Conservation (phyloP, 495 filamentous ascomycete species). For the Talaromyces trachyspermus region DNA sequence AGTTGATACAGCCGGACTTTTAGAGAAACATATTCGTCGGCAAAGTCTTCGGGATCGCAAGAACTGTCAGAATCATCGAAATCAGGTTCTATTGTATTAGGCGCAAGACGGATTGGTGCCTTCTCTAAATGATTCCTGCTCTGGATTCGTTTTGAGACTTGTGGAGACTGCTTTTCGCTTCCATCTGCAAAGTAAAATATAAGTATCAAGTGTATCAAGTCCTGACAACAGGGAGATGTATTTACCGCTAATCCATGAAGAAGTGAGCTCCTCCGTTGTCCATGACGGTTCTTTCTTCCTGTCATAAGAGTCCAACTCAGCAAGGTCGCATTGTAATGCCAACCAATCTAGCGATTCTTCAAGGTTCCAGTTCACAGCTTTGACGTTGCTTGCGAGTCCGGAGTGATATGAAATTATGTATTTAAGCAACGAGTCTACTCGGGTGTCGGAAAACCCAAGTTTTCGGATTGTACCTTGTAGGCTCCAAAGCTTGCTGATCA, state of each 20-base stretch:
- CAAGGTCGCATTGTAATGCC: slow-evolving; percentile 57
- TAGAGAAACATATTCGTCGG: slow-evolving; percentile 65
- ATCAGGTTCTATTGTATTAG: slow-evolving; percentile 11
- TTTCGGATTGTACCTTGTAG: slow-evolving; percentile 60
- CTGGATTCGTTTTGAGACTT: slow-evolving; percentile 5
- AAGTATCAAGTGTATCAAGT: too few relatives aligned
- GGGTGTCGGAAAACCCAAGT: slow-evolving; percentile 57
- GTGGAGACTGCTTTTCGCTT: too few relatives aligned
- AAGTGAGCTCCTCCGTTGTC: slow-evolving; percentile 29
- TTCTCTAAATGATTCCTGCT: slow-evolving; percentile 22
- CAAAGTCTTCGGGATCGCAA: slow-evolving; percentile 62
- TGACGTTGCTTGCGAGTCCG: slow-evolving; percentile 38
- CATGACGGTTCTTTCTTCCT: slow-evolving; percentile 23
- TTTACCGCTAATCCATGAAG: slow-evolving; percentile 41
- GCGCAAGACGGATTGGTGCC: slow-evolving; percentile 22
- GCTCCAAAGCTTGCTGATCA: slow-evolving; percentile 72
- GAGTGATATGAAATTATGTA: slow-evolving; percentile 53
- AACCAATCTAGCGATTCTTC: slow-evolving; percentile 86
- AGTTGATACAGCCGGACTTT: slow-evolving; percentile 66
- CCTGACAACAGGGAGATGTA: too few relatives aligned
- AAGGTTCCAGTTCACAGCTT: slow-evolving; percentile 72
- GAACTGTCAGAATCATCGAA: slow-evolving; percentile 47
- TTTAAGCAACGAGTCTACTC: slow-evolving; percentile 56
- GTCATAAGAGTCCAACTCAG: slow-evolving; percentile 67
- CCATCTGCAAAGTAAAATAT: too few relatives aligned